A percentile compares a stretch with the other conserved stretches of the same genome.
Evolutionary conservation across 2,329 filamentous ascomycete species (phyloP).

Genomic region (Xylariaceae sp.): DNA sequence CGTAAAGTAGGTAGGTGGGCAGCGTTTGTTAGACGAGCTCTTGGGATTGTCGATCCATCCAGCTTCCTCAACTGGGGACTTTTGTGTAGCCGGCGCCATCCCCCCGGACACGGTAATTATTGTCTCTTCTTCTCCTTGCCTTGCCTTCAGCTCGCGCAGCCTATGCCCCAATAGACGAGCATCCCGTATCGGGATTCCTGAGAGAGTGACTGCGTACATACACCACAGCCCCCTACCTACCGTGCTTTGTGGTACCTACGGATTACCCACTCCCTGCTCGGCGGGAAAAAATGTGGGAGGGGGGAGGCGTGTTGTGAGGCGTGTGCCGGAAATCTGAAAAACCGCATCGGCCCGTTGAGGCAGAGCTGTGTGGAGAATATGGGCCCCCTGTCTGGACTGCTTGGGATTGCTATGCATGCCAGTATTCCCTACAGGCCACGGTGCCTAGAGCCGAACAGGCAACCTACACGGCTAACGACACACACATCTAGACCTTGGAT

Average conservation of each 20-base stretch:
- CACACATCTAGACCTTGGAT: too few relatives aligned
- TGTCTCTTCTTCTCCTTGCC: constrained; percentile 22
- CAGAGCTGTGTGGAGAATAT: not conserved
- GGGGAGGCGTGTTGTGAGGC: not conserved
- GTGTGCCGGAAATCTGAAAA: not conserved
- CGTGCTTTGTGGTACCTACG: not conserved
- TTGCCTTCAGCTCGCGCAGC: constrained; percentile 29
- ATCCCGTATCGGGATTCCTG: constrained; percentile 8
- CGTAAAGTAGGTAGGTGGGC: not conserved
- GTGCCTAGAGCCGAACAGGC: too few relatives aligned
- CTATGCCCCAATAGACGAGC: constrained; percentile 24
- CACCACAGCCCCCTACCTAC: not conserved
- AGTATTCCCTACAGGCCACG: too few relatives aligned
- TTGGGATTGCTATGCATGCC: too few relatives aligned
- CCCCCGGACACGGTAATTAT: constrained; percentile 1
- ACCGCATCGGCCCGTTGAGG: constrained; percentile 1
- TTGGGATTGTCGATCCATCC: constrained; percentile 14
- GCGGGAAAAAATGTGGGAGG: too few relatives aligned
- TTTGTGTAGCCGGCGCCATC: constrained; percentile 13
- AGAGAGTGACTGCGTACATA: not conserved
- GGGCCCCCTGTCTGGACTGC: not conserved
- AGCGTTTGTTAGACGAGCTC: not conserved
- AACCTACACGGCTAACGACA: too few relatives aligned
- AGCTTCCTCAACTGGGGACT: constrained; percentile 14
- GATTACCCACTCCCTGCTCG: constrained; percentile 1